These are phyloP conservation scores for Spathaspora sp. DNA, from an alignment of 1,139 yeast species.

Conservation along the genomic window DNA sequence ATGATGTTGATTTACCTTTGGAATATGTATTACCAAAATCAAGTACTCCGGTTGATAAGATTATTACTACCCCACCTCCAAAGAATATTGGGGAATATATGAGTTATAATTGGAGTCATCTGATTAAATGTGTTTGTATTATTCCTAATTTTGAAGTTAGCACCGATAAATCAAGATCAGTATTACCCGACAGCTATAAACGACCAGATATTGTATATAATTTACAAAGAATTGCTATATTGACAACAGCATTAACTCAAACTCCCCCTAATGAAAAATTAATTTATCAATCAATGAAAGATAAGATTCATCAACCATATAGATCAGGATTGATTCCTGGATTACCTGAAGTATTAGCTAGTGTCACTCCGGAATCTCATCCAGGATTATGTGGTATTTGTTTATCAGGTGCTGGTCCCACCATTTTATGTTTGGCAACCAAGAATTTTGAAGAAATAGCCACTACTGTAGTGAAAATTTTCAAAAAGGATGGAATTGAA, in stretches of 20 bases:
- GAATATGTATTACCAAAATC: conserved; percentile 80
- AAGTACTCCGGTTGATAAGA: conserved; percentile 60
- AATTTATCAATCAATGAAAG: conserved; percentile 95
- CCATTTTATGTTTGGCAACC: conserved; percentile 91
- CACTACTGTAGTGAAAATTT: conserved; percentile 64
- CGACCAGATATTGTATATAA: conserved; percentile 86
- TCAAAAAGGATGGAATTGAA: conserved; percentile 61
- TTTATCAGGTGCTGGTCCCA: conserved; percentile 97
- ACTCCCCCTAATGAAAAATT: conserved; percentile 78
- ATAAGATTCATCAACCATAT: conserved; percentile 93
- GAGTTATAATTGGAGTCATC: conserved; percentile 78
- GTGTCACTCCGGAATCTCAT: conserved; percentile 78
- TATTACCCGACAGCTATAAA: conserved; percentile 78
- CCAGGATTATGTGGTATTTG: conserved; percentile 92
- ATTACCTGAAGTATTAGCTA: conserved; percentile 71
- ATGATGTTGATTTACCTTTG: conserved; percentile 77
- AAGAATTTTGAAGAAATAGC: conserved; percentile 86
- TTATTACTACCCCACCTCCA: conserved; percentile 59
- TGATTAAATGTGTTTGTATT: conserved; percentile 83
- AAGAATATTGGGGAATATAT: conserved; percentile 83
- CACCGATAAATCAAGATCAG: conserved; percentile 88
- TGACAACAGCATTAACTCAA: conserved; percentile 75
- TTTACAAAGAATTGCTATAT: conserved; percentile 51
- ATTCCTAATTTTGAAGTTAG: conserved; percentile 94
- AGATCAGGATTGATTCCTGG: conserved; percentile 92